Evolutionary conservation across 2,329 filamentous ascomycete genomes (phyloP).

Genomic region (Septoria petroselini): DNA sequence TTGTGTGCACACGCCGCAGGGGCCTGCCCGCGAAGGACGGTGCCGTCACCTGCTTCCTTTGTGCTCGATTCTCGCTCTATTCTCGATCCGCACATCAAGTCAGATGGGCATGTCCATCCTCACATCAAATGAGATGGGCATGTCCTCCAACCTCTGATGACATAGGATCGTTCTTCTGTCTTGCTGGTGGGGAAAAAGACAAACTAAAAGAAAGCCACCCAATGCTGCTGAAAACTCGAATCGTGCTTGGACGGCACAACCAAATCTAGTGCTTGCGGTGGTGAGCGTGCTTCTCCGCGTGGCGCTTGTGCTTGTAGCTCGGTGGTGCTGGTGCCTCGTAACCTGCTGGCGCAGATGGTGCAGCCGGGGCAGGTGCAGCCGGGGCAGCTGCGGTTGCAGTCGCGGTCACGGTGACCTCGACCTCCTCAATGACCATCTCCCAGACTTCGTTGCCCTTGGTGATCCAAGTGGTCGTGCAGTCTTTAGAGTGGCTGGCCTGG

Average conservation of each 20-base stretch:
- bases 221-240: constrained; percentile 15
- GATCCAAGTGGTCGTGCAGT: constrained; percentile 42
- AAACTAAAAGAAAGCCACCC: constrained; percentile 11
- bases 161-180: background rate
- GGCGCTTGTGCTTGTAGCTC: constrained; percentile 31
- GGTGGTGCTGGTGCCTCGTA: constrained; percentile 14
- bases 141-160: background rate
- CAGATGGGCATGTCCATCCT: too few relatives aligned
- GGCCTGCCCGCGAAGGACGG: constrained; percentile 11
- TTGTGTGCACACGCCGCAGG: constrained; percentile 2
- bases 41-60: constrained; percentile 2
- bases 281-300: constrained; percentile 33
- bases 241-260: constrained; percentile 2
- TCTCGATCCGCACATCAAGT: too few relatives aligned
- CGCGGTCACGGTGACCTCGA: constrained; percentile 44
- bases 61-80: constrained; percentile 7
- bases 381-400: constrained; percentile 31
- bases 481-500: constrained; percentile 32
- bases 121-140: too few relatives aligned
- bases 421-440: constrained; percentile 46
- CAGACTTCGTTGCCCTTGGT: constrained; percentile 45
- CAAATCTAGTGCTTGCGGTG: constrained; percentile 19
- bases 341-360: constrained; percentile 31
- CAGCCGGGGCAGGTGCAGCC: constrained; percentile 28
- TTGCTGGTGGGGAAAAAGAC: background rate